Base-by-base conservation (phyloP, 805 yeast species). In the Wickerhamomyces sydowiorum region DNA sequence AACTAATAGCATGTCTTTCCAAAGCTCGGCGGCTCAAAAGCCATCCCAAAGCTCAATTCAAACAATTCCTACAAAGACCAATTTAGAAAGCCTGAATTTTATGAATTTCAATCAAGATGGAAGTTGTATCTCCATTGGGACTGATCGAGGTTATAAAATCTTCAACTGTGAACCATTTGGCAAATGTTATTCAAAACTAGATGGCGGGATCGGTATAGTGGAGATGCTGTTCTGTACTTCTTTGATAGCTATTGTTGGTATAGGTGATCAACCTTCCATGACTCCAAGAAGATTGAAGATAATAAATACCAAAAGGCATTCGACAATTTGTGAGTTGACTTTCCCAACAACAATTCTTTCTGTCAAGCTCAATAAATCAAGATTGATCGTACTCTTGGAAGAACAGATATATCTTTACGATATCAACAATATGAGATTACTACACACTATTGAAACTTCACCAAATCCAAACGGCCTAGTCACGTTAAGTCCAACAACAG, bases 241-340 rank as follows among this genome's bases (percentile, higher is more conserved):
- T 2, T 64, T 85, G 32, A 62, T 85, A 23, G 89, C 86, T 5
- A 67, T 82, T 13, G 88, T 84, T n/a, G 87, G 84, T 0, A 56
- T 78, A 27, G 89, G 89, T 0, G 86, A 82, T 44, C 82, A 76
- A 44, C 76, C 82, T 3, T 61, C 72, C 4, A 70, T 78, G 54
- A 78, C 87, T 8, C 95, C 96, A n/a, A 72, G 96, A 46, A 78
- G 89, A 49, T 72, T 91, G 45, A 80, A 81, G 56, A 80, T 91
- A 41, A 70, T 90, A 43, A 93, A 93, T 64, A 86, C 96, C 2
- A 87, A 86, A 59, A 67, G 62, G 48, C 62, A 65, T 43, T 59
- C 76, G 0, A 64, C 70, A 1, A 84, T 85, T 13, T 85, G 93
- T 59, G 91, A 84, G 57, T 67, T 85, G 42, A 73, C 84, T 0